These are phyloP conservation scores for Dictyostelium intermedium DNA, from an alignment of 78 protist genomes.

Conservation along the genomic window DNA sequence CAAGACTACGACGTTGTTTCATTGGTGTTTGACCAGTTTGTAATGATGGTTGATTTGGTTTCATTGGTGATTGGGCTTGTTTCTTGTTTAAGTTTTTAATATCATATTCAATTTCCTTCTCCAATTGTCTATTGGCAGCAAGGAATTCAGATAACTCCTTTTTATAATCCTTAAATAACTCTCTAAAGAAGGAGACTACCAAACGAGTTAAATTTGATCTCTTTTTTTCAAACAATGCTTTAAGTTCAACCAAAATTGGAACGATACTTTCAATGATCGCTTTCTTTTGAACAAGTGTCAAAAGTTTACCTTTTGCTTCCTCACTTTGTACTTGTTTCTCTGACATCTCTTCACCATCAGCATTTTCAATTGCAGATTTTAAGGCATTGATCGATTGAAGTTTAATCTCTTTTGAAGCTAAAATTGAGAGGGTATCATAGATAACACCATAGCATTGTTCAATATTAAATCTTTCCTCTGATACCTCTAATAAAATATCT, in stretches of 20 bases:
- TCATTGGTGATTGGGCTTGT: slow-evolving; percentile 32
- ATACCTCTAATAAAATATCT: slow-evolving; percentile 61
- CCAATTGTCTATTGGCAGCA: slow-evolving; percentile 76
- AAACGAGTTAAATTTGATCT: slow-evolving; percentile 81
- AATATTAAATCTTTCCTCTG: slow-evolving; percentile 58
- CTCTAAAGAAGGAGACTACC: slow-evolving; percentile 56
- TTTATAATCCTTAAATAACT: slow-evolving; percentile 74
- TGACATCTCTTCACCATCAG: not conserved
- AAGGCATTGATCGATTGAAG: not conserved
- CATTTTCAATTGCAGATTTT: not conserved
- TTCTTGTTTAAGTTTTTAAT: slow-evolving; percentile 1
- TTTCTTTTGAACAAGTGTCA: slow-evolving; percentile 74
- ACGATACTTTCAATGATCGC: slow-evolving; percentile 78
- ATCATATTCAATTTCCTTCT: slow-evolving; percentile 84
- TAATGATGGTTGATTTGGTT: not conserved
- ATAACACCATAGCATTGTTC: slow-evolving; percentile 44
- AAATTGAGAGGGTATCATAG: slow-evolving; percentile 68
- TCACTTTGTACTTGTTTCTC: slow-evolving; percentile 3
- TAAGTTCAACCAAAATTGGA: slow-evolving; percentile 81
- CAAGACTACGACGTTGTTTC: not conserved
- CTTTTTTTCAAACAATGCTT: slow-evolving; percentile 74
- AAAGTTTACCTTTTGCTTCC: slow-evolving; percentile 7
- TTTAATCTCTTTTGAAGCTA: slow-evolving; percentile 85
- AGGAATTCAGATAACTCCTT: slow-evolving; percentile 77
- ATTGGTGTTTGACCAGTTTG: not conserved